Percentiles rank a stretch among this genome's conserved stretches.
phyloP scores from a whole-genome alignment of 169 alveolate genomes.

The Nephromyces sp. region DNA sequence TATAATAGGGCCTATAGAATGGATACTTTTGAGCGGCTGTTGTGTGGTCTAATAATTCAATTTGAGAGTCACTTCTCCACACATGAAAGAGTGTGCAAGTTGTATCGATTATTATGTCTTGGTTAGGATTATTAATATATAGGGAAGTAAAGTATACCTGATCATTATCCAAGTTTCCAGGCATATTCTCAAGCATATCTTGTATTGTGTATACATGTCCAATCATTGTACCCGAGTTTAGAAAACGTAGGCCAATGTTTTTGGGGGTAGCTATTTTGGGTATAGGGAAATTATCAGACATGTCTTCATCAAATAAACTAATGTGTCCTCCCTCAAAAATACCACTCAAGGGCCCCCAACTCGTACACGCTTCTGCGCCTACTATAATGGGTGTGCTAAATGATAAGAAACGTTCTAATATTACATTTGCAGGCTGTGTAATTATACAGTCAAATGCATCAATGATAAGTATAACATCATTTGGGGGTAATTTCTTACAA shows the following conservation, averaged over 20 bases:
- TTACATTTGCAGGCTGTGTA: slow-evolving; percentile 5
- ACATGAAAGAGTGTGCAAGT: neutral
- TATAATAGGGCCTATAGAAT: neutral
- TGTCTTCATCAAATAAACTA: neutral
- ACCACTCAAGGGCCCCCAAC: neutral
- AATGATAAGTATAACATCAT: slow-evolving; percentile 4
- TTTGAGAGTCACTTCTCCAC: neutral
- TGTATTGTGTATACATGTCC: neutral
- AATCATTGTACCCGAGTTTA: slow-evolving; percentile 11
- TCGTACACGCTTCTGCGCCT: slow-evolving; percentile 4
- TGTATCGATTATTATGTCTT: neutral
- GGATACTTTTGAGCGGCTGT: neutral
- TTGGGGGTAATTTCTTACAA: neutral
- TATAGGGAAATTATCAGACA: neutral
- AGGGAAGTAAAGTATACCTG: neutral
- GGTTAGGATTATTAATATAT: neutral
- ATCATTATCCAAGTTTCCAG: neutral
- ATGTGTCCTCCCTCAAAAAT: slow-evolving; percentile 4
- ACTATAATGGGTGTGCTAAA: slow-evolving; percentile 9
- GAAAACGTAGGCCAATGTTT: neutral
- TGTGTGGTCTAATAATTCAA: neutral
- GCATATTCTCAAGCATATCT: neutral
- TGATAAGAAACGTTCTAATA: neutral
- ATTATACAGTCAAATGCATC: slow-evolving; percentile 10
- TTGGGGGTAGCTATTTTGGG: slow-evolving; percentile 4